A percentile compares a stretch with the other conserved stretches of the same genome.
These are phyloP conservation scores for Neonothopanus nambi DNA, from an alignment of 1,284 basidiomycete genomes.

Conservation along the genomic window DNA sequence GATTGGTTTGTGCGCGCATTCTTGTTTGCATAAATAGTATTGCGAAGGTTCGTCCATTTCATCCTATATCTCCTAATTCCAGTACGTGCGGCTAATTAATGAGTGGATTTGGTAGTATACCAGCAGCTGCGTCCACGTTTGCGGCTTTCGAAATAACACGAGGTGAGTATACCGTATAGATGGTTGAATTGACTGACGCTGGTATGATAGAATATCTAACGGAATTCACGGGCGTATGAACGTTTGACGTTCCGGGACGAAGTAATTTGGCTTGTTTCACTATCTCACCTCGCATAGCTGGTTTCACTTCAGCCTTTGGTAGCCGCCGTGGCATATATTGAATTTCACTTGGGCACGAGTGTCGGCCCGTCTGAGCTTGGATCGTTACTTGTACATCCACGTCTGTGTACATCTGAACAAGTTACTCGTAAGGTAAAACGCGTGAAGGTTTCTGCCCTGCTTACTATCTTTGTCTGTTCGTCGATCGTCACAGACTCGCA, in stretches of 20 bases:
- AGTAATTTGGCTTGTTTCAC: conserved; percentile 15
- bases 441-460: no score
- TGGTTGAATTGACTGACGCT: background rate
- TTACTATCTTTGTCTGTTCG: no score
- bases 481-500: no score
- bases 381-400: no score
- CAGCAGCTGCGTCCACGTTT: conserved; percentile 90
- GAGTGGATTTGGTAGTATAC: conserved; percentile 56
- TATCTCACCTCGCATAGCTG: no score
- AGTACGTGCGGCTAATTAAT: background rate
- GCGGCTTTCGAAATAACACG: conserved; percentile 86
- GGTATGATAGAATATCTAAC: conserved; percentile 33
- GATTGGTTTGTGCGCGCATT: background rate
- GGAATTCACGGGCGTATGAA: conserved; percentile 33
- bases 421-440: no score
- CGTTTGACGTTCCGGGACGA: conserved; percentile 7
- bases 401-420: no score
- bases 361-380: no score
- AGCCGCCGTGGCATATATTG: no score
- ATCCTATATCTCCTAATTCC: background rate
- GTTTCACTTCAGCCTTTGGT: no score
- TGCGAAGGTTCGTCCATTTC: conserved; percentile 50
- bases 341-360: no score
- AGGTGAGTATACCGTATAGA: conserved; percentile 41
- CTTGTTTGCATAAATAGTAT: conserved; percentile 34